Base-by-base conservation (phyloP, 2,329 filamentous ascomycete genomes). In the Aspergillus quadricinctus region DNA sequence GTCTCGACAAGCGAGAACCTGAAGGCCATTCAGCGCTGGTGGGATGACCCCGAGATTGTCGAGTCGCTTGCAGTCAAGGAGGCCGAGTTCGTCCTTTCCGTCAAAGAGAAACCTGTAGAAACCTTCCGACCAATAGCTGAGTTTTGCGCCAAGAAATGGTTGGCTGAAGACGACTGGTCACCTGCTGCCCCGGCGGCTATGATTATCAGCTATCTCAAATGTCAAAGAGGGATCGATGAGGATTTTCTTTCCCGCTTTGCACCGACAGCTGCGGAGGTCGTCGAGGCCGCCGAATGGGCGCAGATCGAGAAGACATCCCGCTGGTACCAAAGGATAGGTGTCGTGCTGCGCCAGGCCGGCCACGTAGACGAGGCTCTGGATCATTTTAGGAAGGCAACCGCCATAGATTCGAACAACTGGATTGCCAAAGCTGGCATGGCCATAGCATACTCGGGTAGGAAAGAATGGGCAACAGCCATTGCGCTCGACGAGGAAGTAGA, bases 401-500 rank as follows among this genome's bases (percentile, higher is more conserved):
- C 57, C 17, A 37, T 59, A 1, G 49, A 49, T 3, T 52, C 55
- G 1, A 35, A 53, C 23, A 28, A 48, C 6, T 50, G 45, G 46
- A 28, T 41, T 1, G 48, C 40, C 3, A 49, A 48, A 21, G 28
- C 45, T 1, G 55, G 49, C 0, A 57, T 57, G 45, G 55, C 57
- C 9, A 43, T 21, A 1, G 48, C 52, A 23, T 53, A 57, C 35
- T 4, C 14, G 4, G 2, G 4, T 10, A 14, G 25, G 10, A 4
- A 23, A 6, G 35, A 59, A 23, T 59, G 49, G 46, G n/a, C 48
- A 6, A 53, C 69, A 28, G 60, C 63, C 2, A 40, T 56, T 40
- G 63, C 63, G 21, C 48, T 66, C 9, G 64, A 67, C 37, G 53
- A 53, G 23, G 54, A 61, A 53, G 48, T 50, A 10, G 52, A 62